Conservation (phyloP, 345 rosid genomes). For the Euclidium syriacum region DNA sequence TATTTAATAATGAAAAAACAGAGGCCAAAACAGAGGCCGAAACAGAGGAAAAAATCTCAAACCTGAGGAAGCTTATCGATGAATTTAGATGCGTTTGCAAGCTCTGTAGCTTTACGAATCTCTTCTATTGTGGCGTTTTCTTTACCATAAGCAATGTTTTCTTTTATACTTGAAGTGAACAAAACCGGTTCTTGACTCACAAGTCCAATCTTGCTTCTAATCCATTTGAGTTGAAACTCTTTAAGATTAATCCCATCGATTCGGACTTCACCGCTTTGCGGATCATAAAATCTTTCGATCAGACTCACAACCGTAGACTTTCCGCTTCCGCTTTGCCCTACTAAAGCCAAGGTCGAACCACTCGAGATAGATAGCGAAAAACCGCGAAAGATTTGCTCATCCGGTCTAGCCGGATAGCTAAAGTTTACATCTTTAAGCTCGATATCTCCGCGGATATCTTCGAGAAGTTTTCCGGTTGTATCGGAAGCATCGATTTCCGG, state of each 20-base stretch:
- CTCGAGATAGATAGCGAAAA: conserved; percentile 50
- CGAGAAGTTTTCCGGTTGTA: conserved; percentile 32
- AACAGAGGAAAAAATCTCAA: background rate
- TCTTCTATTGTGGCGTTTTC: conserved; percentile 47
- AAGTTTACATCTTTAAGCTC: conserved; percentile 52
- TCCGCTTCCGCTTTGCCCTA: conserved; percentile 74
- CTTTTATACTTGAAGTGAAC: conserved; percentile 50
- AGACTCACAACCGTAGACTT: conserved; percentile 61
- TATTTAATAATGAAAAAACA: background rate
- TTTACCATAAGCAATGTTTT: conserved; percentile 61
- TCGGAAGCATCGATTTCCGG: conserved; percentile 53
- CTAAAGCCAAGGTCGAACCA: conserved; percentile 57
- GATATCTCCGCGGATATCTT: conserved; percentile 47
- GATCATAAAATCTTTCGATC: conserved; percentile 76
- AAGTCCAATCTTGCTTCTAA: conserved; percentile 59
- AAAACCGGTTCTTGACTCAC: conserved; percentile 78
- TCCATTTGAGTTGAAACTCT: conserved; percentile 59
- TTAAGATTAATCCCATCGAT: conserved; percentile 55
- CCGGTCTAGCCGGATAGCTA: conserved; percentile 63
- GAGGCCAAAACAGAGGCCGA: conserved; percentile 5
- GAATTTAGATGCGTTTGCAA: conserved; percentile 61
- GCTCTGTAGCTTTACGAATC: conserved; percentile 49
- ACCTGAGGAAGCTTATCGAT: conserved; percentile 65
- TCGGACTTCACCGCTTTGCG: conserved; percentile 45
- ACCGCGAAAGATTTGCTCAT: conserved; percentile 43